phyloP scores from a whole-genome alignment of 768 basidiomycete species.

The Fibroporia radiculosa region DNA sequence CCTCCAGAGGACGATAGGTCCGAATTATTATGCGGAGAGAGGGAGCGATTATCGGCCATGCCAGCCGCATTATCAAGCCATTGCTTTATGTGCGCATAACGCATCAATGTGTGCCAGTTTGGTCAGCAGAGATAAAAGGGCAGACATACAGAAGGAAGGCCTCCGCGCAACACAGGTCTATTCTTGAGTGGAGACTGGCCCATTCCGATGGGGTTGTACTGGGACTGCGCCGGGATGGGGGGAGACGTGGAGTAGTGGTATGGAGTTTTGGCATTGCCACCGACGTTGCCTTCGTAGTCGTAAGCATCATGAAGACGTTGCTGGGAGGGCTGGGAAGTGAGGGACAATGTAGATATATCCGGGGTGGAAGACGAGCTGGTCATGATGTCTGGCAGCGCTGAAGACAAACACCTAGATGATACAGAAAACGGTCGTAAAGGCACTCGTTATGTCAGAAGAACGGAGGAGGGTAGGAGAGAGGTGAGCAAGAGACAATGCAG shows the following conservation, averaged over 20 bases:
- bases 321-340: constrained; percentile 52
- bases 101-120: constrained; percentile 5
- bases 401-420: too few relatives aligned
- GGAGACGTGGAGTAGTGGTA: constrained; percentile 68
- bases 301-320: constrained; percentile 84
- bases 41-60: constrained; percentile 62
- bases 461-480: constrained; percentile 10
- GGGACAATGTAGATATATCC: constrained; percentile 71
- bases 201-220: constrained; percentile 45
- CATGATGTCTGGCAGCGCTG: constrained; percentile 40
- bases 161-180: constrained; percentile 57
- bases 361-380: constrained; percentile 64
- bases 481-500: constrained; percentile 2
- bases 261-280: constrained; percentile 43
- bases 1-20: constrained; percentile 86
- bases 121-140: neutral
- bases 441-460: constrained; percentile 17
- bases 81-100: constrained; percentile 70
- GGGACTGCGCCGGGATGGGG: constrained; percentile 46
- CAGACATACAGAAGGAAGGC: constrained; percentile 56
- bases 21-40: constrained; percentile 82
- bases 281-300: constrained; percentile 64
- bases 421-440: constrained; percentile 18
- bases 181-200: constrained; percentile 67
- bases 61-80: constrained; percentile 64